A percentile compares a stretch with the other conserved stretches of the same genome.
phyloP scores from a whole-genome alignment of 1,139 yeast genomes.

The Pichia inconspicua region DNA sequence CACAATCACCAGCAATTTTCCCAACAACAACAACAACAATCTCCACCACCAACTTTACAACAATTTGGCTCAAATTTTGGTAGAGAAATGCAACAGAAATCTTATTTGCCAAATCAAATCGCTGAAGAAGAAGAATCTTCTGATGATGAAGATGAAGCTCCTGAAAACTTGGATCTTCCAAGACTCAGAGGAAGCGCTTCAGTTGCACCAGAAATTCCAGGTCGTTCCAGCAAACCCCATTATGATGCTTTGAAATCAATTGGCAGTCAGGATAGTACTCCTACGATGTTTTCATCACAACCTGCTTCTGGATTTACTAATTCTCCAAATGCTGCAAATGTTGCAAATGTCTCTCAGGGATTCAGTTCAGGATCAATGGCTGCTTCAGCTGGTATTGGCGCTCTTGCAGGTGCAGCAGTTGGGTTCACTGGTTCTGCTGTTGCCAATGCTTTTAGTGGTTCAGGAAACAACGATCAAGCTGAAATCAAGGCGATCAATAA shows the following conservation, averaged over 20 bases:
- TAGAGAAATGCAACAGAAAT: constrained; percentile 30
- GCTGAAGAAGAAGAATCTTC: constrained; percentile 18
- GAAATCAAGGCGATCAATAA: constrained; percentile 39
- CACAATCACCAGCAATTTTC: neutral
- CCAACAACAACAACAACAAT: neutral
- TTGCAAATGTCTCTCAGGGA: constrained; percentile 1
- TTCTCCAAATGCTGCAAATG: constrained; percentile 1
- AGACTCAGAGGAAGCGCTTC: constrained; percentile 11
- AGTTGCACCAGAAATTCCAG: constrained; percentile 28
- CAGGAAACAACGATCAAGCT: constrained; percentile 18
- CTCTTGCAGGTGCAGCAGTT: constrained; percentile 9
- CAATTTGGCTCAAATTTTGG: constrained; percentile 63
- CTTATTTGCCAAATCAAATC: constrained; percentile 17
- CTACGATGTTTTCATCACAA: constrained; percentile 13
- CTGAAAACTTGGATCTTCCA: constrained; percentile 25
- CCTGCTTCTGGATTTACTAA: constrained; percentile 11
- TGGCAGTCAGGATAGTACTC: neutral
- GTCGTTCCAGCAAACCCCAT: constrained; percentile 27
- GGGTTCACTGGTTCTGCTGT: constrained; percentile 11
- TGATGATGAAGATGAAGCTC: constrained; percentile 29
- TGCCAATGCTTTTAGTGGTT: constrained; percentile 16
- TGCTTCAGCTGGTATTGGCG: constrained; percentile 9
- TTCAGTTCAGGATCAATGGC: constrained; percentile 6
- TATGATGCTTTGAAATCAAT: constrained; percentile 26
- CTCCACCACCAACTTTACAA: constrained; percentile 14